Conservation (phyloP, 2,329 filamentous ascomycete genomes). For the Triangularia verruculosa region DNA sequence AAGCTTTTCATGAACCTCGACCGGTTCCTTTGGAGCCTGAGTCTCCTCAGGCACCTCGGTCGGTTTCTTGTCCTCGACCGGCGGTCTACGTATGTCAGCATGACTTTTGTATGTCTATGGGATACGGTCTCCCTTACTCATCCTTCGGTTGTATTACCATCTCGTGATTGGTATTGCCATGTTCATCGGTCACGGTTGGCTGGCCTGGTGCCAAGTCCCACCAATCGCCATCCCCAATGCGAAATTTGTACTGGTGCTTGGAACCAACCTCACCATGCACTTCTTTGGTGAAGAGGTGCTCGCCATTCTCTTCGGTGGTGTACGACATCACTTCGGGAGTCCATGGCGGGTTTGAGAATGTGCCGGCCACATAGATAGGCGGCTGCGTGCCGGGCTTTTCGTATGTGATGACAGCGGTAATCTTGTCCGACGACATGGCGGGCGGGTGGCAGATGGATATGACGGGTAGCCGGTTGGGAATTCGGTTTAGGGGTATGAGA, state of each 20-base stretch:
- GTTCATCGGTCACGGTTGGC: conserved; percentile 47
- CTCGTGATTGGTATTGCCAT: conserved; percentile 50
- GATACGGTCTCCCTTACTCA: neutral
- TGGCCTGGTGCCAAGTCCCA: conserved; percentile 65
- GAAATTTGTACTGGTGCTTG: conserved; percentile 73
- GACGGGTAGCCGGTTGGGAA: neutral
- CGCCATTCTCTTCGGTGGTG: conserved; percentile 47
- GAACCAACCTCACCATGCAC: conserved; percentile 54
- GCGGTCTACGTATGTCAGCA: neutral
- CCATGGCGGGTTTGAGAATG: conserved; percentile 67
- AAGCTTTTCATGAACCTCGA: neutral
- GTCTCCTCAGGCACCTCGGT: neutral
- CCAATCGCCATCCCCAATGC: conserved; percentile 64
- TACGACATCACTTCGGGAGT: conserved; percentile 62
- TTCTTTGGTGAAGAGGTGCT: conserved; percentile 56
- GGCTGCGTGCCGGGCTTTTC: conserved; percentile 57
- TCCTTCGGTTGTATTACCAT: conserved; percentile 26
- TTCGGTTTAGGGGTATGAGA: neutral
- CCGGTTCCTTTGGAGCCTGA: neutral
- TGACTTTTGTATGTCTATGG: neutral
- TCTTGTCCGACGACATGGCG: conserved; percentile 37
- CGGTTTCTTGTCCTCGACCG: neutral
- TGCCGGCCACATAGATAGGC: conserved; percentile 68
- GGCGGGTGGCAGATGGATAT: neutral
- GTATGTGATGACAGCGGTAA: conserved; percentile 59